phyloP scores from a whole-genome alignment of 2,329 filamentous ascomycete genomes.

The Epicoccum sorghinum region DNA sequence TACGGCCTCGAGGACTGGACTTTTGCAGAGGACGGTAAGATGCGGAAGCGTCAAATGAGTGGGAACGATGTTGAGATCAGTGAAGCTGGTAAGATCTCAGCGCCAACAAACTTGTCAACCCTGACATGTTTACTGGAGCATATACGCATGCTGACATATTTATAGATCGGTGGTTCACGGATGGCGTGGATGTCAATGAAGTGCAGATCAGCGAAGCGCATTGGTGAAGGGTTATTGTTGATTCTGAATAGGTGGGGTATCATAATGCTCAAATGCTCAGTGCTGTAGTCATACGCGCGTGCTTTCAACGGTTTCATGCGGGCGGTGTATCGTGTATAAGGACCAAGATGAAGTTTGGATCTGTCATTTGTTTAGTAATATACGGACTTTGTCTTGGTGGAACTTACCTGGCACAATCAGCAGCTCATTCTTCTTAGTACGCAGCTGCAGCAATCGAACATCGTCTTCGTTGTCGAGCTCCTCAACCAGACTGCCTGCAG shows the following conservation, averaged over 20 bases:
- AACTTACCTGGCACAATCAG: slow-evolving; percentile 73
- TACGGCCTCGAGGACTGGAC: slow-evolving; percentile 86
- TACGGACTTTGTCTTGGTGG: not conserved
- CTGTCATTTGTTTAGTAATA: slow-evolving; percentile 44
- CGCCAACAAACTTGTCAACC: not conserved
- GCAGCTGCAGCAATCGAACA: slow-evolving; percentile 73
- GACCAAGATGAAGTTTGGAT: slow-evolving; percentile 77
- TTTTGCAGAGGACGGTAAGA: slow-evolving; percentile 71
- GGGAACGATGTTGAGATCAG: slow-evolving; percentile 44
- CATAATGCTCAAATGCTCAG: slow-evolving; percentile 20
- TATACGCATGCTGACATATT: slow-evolving; percentile 10
- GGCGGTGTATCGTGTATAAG: slow-evolving; percentile 82
- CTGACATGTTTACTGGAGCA: not conserved
- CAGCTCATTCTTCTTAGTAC: slow-evolving; percentile 85
- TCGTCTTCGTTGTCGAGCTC: slow-evolving; percentile 80
- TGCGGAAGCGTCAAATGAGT: slow-evolving; percentile 78
- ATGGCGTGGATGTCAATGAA: slow-evolving; percentile 70
- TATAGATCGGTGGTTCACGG: slow-evolving; percentile 70
- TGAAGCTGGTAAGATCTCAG: not conserved
- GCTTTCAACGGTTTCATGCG: slow-evolving; percentile 51
- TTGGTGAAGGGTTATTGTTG: slow-evolving; percentile 55
- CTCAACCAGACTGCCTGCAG: slow-evolving; percentile 71
- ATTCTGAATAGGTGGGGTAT: slow-evolving; percentile 27
- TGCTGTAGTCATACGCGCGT: slow-evolving; percentile 3
- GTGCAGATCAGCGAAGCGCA: slow-evolving; percentile 71